Evolutionary conservation across 768 basidiomycete species (phyloP).

Genomic region (Psilocybe tampanensis): DNA sequence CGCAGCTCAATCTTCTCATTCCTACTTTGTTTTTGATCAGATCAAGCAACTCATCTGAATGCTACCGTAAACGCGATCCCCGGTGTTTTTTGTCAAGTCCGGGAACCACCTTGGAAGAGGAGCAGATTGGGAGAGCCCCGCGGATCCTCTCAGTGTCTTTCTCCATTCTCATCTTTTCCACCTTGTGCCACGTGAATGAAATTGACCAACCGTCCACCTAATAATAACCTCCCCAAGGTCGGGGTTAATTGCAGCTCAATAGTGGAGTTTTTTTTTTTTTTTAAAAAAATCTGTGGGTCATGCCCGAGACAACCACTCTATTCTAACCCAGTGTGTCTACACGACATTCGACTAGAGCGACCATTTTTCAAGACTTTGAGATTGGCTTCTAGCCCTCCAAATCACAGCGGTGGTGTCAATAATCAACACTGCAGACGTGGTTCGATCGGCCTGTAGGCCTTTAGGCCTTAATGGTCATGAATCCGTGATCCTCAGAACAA

Average conservation of each 20-base stretch:
- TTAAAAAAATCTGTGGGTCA: not conserved
- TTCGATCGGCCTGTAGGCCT: too few species aligned
- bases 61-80: conserved; percentile 24
- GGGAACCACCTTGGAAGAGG: conserved; percentile 22
- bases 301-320: too few species aligned
- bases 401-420: too few species aligned
- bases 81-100: conserved; percentile 37
- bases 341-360: too few species aligned
- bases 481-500: too few species aligned
- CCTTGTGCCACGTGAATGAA: conserved; percentile 27
- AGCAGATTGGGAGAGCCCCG: conserved; percentile 18
- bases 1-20: conserved; percentile 24
- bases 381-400: too few species aligned
- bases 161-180: conserved; percentile 21
- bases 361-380: too few species aligned
- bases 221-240: conserved; percentile 18
- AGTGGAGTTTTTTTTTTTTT: conserved; percentile 19
- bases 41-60: conserved; percentile 31
- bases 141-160: conserved; percentile 27
- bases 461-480: too few species aligned
- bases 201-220: conserved; percentile 13
- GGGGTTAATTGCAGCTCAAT: conserved; percentile 12
- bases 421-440: too few species aligned
- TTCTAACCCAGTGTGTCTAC: too few species aligned
- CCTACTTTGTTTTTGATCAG: conserved; percentile 34